phyloP scores from a whole-genome alignment of 768 basidiomycete genomes.

The Pleurotus platypus region DNA sequence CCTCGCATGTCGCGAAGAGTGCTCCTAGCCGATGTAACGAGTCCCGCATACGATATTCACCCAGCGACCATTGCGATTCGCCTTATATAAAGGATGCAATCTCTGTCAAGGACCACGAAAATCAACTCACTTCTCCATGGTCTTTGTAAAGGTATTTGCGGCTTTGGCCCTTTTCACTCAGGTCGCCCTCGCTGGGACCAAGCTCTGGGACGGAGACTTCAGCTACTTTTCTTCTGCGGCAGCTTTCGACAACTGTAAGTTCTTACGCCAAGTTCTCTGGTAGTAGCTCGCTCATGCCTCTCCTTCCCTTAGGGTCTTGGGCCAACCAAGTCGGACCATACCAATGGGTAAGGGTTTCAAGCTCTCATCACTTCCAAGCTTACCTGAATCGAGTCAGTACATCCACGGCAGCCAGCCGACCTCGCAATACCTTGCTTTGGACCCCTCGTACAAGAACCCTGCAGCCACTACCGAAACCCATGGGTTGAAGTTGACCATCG shows the following conservation, averaged over 20 bases:
- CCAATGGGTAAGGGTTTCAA: constrained; percentile 44
- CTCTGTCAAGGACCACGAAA: constrained; percentile 7
- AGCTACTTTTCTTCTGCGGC: constrained; percentile 39
- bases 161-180: constrained; percentile 29
- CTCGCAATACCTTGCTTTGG: constrained; percentile 48
- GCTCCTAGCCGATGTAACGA: constrained; percentile 18
- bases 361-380: neutral
- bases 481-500: constrained; percentile 53
- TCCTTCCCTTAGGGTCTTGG: constrained; percentile 46
- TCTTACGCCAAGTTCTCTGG: neutral
- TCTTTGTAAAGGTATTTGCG: constrained; percentile 26
- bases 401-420: constrained; percentile 55
- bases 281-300: neutral
- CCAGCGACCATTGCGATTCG: neutral
- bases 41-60: constrained; percentile 9
- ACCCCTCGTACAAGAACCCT: constrained; percentile 54
- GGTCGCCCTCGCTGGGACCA: constrained; percentile 43
- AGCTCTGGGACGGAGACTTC: constrained; percentile 54
- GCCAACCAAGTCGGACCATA: constrained; percentile 49
- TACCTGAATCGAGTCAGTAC: constrained; percentile 26
- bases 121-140: constrained; percentile 16
- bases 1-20: constrained; percentile 25
- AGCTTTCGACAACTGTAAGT: constrained; percentile 52
- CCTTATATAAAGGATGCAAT: constrained; percentile 9
- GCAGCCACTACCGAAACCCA: constrained; percentile 45